These are phyloP conservation scores for Panaeolus cyanescens DNA, from an alignment of 768 basidiomycete species.

Conservation along the genomic window DNA sequence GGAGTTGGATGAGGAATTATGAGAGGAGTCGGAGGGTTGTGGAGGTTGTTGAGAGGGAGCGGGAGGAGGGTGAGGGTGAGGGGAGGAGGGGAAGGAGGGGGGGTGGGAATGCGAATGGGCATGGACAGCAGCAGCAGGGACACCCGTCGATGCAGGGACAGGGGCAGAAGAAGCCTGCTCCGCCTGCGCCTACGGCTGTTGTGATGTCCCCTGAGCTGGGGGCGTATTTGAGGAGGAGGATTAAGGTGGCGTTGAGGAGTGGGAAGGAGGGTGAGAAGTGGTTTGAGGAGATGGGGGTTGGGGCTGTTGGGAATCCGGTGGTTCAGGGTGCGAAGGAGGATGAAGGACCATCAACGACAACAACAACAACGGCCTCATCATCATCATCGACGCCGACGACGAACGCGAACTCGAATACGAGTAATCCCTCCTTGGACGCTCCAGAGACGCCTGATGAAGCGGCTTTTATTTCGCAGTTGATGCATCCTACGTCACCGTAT, in stretches of 20 bases:
- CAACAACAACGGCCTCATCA: conserved; percentile 33
- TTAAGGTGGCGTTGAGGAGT: neutral
- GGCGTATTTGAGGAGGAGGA: conserved; percentile 8
- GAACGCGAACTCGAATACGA: neutral
- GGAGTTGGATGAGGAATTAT: conserved; percentile 75
- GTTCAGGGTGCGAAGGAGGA: neutral
- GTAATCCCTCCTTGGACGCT: too few species aligned
- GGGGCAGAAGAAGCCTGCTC: neutral
- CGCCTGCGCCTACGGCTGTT: conserved; percentile 16
- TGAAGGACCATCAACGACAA: conserved; percentile 29
- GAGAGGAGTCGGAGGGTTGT: neutral
- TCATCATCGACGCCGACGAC: conserved; percentile 24
- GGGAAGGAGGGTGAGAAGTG: neutral
- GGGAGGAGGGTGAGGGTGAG: neutral
- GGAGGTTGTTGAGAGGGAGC: conserved; percentile 10
- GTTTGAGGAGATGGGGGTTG: neutral
- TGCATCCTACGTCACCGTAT: neutral
- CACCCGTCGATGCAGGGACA: neutral
- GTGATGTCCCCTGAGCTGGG: conserved; percentile 57
- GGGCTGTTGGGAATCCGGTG: neutral
- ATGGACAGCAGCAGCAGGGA: neutral
- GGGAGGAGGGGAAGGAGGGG: too few species aligned
- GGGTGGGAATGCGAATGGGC: too few species aligned
- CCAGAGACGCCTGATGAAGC: neutral
- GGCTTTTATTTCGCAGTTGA: neutral